phyloP scores from a whole-genome alignment of 2,329 filamentous ascomycete genomes.

The Coleophoma cylindrospora region DNA sequence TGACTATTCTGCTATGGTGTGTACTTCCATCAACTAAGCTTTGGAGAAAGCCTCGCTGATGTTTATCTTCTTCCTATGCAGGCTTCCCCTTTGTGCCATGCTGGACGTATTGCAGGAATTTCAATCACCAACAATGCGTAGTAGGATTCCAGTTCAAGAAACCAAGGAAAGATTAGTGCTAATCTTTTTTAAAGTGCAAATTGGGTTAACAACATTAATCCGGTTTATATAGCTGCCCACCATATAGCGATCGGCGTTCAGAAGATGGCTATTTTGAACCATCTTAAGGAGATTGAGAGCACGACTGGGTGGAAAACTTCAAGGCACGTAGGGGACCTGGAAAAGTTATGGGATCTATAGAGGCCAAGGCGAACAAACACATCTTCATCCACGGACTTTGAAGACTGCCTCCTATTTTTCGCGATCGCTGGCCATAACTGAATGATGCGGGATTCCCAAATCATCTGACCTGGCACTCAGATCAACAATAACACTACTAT shows the following conservation, averaged over 20 bases:
- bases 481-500: too few species aligned
- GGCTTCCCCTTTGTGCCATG: background rate
- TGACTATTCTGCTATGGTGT: background rate
- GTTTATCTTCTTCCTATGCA: background rate
- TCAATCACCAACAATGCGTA: background rate
- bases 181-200: background rate
- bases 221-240: background rate
- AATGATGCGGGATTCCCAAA: too few species aligned
- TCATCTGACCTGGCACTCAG: too few species aligned
- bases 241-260: background rate
- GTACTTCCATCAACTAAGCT: background rate
- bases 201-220: background rate
- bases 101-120: background rate
- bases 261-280: background rate
- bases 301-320: background rate
- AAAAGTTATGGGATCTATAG: background rate
- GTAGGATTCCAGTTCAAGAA: background rate
- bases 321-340: background rate
- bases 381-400: too few species aligned
- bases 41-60: background rate
- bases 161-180: background rate
- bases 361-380: too few species aligned
- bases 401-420: too few species aligned
- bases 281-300: background rate
- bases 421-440: too few species aligned